Evolutionary conservation across 371 early-diverging fungal species (phyloP), one percentile per base, ranked within the genome.

Genomic region (Lichtheimia corymbifera): DNA sequence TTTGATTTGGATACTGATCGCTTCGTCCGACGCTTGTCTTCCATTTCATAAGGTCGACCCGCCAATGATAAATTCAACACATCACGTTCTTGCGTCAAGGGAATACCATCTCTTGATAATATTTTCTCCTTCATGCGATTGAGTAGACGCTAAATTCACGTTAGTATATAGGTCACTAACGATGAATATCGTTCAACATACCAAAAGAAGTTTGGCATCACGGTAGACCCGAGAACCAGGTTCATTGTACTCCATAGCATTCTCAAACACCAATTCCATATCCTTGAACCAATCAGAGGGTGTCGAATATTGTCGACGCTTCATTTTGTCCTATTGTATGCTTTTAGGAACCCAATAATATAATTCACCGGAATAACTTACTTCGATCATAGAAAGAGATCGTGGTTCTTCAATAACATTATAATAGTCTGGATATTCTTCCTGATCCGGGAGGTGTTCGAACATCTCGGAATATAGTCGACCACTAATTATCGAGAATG

Each of bases 351-450:
- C 35, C 25, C 2, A 43, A 7, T 41, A 43, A 42, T 25, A 3
- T 1, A 13, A 35, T 22, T 15, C 35, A 47, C 6, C 47, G 17
- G 18, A 17, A 47, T n/a, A 15, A 53, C 64, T 50, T 68, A 78
- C 82, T 63, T 81, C 76, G 49, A 86, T 76, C 24, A 77, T 73
- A 28, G 72, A 66, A n/a, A 85, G 60, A 14, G 83, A 79, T 12
- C 94, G 87, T 1, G 97, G 98, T 0, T 84, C 72, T 28, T 85
- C 77, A 71, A 97, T 96, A 56, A 88, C 83, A 11, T 84, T 79
- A 74, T 95, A 97, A 69, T 97, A 97, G 63, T 96, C 96, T 0
- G 97, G 96, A 62, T 95, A 95, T 43, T 90, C 88, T 18, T 79
- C 72, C 17, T 79, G 64, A 55, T 85, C 86, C 0, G 96, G 96